A percentile compares a stretch with the other conserved stretches of the same genome.
Conservation (phyloP, 257 asterid genomes). For the Knoxia roxburghii region DNA sequence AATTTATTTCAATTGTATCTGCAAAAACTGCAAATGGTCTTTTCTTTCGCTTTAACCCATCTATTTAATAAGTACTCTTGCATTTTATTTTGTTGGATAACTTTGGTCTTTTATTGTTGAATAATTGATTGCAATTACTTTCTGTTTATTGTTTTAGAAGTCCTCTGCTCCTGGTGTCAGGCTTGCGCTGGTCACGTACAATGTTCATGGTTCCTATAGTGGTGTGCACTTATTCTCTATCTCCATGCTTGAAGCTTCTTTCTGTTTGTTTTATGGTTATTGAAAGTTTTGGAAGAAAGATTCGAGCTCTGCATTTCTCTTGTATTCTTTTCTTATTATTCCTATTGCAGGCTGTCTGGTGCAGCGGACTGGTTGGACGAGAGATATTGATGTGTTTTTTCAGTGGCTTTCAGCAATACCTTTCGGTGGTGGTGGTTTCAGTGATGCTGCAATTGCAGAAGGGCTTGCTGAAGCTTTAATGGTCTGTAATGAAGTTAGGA, state of each 20-base stretch:
- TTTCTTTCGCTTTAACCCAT: not conserved
- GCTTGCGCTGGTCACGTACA: conserved; percentile 62
- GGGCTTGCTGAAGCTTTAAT: conserved; percentile 90
- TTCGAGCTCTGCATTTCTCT: not conserved
- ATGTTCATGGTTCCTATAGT: conserved; percentile 56
- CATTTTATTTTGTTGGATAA: not conserved
- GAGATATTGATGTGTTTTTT: conserved; percentile 63
- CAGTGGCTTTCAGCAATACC: conserved; percentile 88
- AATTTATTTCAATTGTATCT: not conserved
- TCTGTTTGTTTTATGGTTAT: not conserved
- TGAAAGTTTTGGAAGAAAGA: not conserved
- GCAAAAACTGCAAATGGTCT: not conserved
- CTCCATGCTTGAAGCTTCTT: not conserved
- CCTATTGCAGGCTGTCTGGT: conserved; percentile 57
- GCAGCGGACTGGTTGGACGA: conserved; percentile 93
- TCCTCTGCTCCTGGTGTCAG: conserved; percentile 40
- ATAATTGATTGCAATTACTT: conserved; percentile 3
- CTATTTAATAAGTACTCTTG: not conserved
- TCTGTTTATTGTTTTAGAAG: conserved; percentile 41
- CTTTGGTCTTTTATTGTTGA: conserved; percentile 4
- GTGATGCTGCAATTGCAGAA: conserved; percentile 89
- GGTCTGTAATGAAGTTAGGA: conserved; percentile 37
- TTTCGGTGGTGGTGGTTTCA: conserved; percentile 87
- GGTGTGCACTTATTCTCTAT: conserved; percentile 37
- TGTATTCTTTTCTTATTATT: conserved; percentile 10